Evolutionary conservation across 192 early-diverging fungal genomes (phyloP), one percentile per base, ranked within the genome.

Genomic region (Coemansia sp.): DNA sequence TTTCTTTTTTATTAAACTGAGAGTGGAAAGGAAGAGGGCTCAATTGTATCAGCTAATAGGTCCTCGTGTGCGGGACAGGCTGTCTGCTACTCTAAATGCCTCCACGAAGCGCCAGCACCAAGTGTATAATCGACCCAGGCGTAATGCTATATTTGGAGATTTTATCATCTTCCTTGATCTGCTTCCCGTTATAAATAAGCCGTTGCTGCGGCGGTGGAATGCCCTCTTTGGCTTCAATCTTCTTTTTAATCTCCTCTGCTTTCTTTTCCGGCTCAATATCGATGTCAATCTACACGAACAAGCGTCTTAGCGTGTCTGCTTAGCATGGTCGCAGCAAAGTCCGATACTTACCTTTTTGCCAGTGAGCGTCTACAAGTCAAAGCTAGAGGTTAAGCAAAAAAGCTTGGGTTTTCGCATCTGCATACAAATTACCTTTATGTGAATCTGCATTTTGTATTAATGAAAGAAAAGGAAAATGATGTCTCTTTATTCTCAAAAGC

Each of bases 151-250:
- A 89, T 0, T 64, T 58, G 0, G 83, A 84, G 1, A 81, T 82
- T 56, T 85, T 85, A 12, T 94, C 87, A 58, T 96, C 94, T 38
- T 69, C 21, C 11, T 45, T 62, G 88, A 97, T 86, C 82, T 97
- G 94, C 77, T 91, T 93, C 52, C 94, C 94, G 53, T 87, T 82
- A 62, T 88, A 94, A 77, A 97, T 98, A 36, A 98, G 73, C 9
- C 95, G 85, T 62, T 98, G 96, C 69, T 98, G 96, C 14, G 87
- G 81, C 23, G 94, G 94, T 5, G 96, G 94, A 54, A 98, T 98
- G 51, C 94, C 96, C 66, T 96, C 93, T 79, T 95, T 95, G 73
- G 93, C 93, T 60, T 97, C 92, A 40, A 98, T 86, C 54, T 84
- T 77, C 58, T 96, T 87, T 76, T 97, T 97, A 78, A 98, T 89